phyloP scores from a whole-genome alignment of 78 protist species.

The Cavenderia fasciculata region DNA sequence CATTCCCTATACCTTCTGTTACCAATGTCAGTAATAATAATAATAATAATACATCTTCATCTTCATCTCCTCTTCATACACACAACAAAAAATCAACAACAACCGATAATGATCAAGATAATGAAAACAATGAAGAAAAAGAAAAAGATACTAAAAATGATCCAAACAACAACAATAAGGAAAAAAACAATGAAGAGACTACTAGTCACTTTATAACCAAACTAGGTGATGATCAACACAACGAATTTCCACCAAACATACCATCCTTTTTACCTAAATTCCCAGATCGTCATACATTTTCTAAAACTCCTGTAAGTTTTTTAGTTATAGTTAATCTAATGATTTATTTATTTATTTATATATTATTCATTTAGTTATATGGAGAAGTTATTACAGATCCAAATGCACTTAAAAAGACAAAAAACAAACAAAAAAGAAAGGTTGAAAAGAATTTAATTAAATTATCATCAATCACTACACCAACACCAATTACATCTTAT shows the following conservation, averaged over 20 bases:
- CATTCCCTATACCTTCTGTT: constrained; percentile 19
- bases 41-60: neutral
- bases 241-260: constrained; percentile 51
- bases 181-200: neutral
- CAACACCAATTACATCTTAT: constrained; percentile 12
- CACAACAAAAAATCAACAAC: no score
- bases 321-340: neutral
- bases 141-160: neutral
- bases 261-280: constrained; percentile 69
- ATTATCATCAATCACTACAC: constrained; percentile 37
- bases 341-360: neutral
- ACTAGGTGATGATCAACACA: neutral
- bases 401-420: constrained; percentile 26
- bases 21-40: neutral
- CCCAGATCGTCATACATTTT: constrained; percentile 65
- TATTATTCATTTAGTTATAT: constrained; percentile 3
- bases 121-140: neutral
- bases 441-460: constrained; percentile 36
- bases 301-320: constrained; percentile 55
- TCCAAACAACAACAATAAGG: neutral
- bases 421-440: constrained; percentile 70
- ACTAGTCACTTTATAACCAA: no score
- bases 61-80: neutral
- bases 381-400: constrained; percentile 71
- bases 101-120: no score